A percentile compares a stretch with the other conserved stretches of the same genome.
These are phyloP conservation scores for Urtica urens DNA, from an alignment of 306 rosid species.

Conservation along the genomic window DNA sequence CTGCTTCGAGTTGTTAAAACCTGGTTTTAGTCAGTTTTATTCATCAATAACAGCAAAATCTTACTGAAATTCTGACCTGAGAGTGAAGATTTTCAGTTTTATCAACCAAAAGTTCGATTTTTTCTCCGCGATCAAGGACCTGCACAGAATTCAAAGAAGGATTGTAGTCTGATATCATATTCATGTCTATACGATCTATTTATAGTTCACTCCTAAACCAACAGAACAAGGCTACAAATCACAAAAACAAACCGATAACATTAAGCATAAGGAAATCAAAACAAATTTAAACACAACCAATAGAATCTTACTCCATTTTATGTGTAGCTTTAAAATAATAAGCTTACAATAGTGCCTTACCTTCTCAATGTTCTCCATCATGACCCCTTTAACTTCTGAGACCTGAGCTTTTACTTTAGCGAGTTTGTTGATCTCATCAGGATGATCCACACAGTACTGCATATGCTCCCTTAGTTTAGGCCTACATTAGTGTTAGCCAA, in stretches of 20 bases:
- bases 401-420: slow-evolving; percentile 93
- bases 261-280: not conserved
- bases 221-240: not conserved
- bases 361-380: slow-evolving; percentile 96
- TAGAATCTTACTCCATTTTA: no score
- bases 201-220: not conserved
- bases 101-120: slow-evolving; percentile 84
- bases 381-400: slow-evolving; percentile 84
- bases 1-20: not conserved
- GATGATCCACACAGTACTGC: slow-evolving; percentile 85
- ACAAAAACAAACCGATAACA: not conserved
- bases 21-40: not conserved
- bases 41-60: not conserved
- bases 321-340: no score
- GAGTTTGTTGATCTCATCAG: slow-evolving; percentile 77
- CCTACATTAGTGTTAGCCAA: slow-evolving; percentile 26
- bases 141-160: slow-evolving; percentile 23
- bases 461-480: slow-evolving; percentile 84
- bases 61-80: slow-evolving; percentile 36
- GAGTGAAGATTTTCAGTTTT: slow-evolving; percentile 86
- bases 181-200: not conserved
- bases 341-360: slow-evolving; percentile 16
- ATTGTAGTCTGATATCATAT: no score
- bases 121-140: slow-evolving; percentile 96
- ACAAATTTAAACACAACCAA: no score